Base-by-base conservation (phyloP, 2,329 filamentous ascomycete genomes). In the Leptographium radiaticola region DNA sequence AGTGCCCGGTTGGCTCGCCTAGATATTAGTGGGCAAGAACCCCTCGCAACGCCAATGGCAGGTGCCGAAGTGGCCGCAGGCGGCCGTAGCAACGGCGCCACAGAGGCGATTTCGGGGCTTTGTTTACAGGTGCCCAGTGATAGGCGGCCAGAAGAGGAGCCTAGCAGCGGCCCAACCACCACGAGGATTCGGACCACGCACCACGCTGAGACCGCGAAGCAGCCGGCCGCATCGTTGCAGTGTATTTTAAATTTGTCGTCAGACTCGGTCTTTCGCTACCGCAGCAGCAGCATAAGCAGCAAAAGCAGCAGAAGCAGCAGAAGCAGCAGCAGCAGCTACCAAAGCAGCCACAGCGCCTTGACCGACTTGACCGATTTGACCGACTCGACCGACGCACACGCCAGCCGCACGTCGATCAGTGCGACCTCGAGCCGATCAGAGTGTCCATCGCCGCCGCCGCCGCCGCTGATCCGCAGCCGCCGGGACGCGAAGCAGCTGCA, bases 401-500 rank as follows among this genome's bases (percentile, higher is more conserved):
- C 25, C 25, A 25, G 25, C 25, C 25, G 25, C 25, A 25, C 25
- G 25, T 25, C 25, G 25, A 25, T 25, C 25, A 25, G 25, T 25
- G 25, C 25, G 5, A 25, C 25, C 25, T 46, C 51, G 61, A 36
- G 34, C 9, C 12, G 9, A 9, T 36, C 49, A 31, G 39, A 13
- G 33, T 50, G 15, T 42, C 20, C 15, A 16, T 57, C 50, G 54
- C 58, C 65, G 52, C 56, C 63, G 46, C 25, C 25, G 43, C 57
- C 50, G 54, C 58, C 65, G 52, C 56, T 63, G 46, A 60, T 66
- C 53, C 67, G 71, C 56, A 71, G 61, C 62, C 65, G 71, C 60
- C 68, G 70, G 58, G 67, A 75, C 69, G 72, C 73, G 61, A 68
- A 73, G 64, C 70, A 72, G 58, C 66, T 76, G 66, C 72, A 77